Conservation (phyloP, 2,329 filamentous ascomycete species). For the Phaeoacremonium minimum region DNA sequence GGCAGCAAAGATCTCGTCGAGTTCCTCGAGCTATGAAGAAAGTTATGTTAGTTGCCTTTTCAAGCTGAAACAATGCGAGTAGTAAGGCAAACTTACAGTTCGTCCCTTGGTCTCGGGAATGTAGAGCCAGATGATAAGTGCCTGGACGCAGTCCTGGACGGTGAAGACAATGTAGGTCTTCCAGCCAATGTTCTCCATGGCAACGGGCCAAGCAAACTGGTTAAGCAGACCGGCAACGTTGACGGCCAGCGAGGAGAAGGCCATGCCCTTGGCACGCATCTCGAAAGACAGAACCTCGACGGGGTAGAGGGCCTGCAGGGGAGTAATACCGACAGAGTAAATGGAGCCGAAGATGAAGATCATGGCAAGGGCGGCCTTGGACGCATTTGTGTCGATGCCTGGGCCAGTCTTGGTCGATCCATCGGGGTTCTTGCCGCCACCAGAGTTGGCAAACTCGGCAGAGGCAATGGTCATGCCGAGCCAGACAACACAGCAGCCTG, state of each 20-base stretch:
- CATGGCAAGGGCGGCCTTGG: conserved; percentile 43
- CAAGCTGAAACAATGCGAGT: not conserved
- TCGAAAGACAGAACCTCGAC: conserved; percentile 34
- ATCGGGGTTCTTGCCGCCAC: conserved; percentile 19
- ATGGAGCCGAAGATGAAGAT: conserved; percentile 51
- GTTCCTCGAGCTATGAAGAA: conserved; percentile 6
- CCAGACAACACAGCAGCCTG: conserved; percentile 43
- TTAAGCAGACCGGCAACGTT: conserved; percentile 39
- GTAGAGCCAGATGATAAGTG: conserved; percentile 39
- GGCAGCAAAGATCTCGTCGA: conserved; percentile 8
- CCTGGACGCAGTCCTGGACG: conserved; percentile 32
- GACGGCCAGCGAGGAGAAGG: conserved; percentile 35
- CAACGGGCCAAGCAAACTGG: conserved; percentile 36
- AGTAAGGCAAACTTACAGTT: conserved; percentile 2
- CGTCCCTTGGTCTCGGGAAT: conserved; percentile 41
- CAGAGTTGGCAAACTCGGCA: conserved; percentile 27
- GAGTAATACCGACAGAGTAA: conserved; percentile 46
- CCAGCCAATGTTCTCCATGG: conserved; percentile 43
- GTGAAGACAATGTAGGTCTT: conserved; percentile 46
- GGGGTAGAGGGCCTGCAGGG: conserved; percentile 39
- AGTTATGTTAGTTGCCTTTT: not conserved
- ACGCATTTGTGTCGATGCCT: conserved; percentile 28
- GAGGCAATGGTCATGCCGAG: conserved; percentile 44
- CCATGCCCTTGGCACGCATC: conserved; percentile 33
- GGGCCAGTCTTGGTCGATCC: conserved; percentile 13